These are phyloP conservation scores for Nicotiana noctiflora DNA, from an alignment of 257 asterid genomes.

Conservation along the genomic window DNA sequence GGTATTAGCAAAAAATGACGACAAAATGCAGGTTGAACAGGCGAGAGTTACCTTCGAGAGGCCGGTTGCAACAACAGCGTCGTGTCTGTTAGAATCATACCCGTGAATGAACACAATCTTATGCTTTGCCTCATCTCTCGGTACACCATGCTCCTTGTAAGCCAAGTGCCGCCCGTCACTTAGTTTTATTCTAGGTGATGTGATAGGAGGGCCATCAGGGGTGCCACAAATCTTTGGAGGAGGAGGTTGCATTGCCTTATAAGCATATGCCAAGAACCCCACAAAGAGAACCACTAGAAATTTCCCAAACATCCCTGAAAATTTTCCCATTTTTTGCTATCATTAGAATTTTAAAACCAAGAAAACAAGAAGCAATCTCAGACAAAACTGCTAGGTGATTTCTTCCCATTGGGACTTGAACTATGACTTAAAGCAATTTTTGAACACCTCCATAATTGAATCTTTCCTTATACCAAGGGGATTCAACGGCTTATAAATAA, in stretches of 20 bases:
- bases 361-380: background rate
- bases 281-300: conserved; percentile 39
- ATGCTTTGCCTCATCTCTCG: conserved; percentile 55
- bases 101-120: conserved; percentile 68
- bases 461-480: too few species aligned
- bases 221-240: conserved; percentile 63
- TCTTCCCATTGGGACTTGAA: too few species aligned
- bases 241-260: conserved; percentile 64
- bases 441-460: too few species aligned
- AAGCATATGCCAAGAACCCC: conserved; percentile 69
- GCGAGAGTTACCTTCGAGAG: conserved; percentile 46
- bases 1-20: background rate
- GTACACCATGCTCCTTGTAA: conserved; percentile 63
- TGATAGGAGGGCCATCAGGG: conserved; percentile 53
- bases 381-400: too few species aligned
- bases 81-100: conserved; percentile 45
- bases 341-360: background rate
- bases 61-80: conserved; percentile 26
- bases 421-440: too few species aligned
- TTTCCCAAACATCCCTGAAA: conserved; percentile 66
- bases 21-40: background rate
- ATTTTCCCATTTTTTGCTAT: background rate
- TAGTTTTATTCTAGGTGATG: conserved; percentile 69
- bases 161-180: conserved; percentile 82
- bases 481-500: too few species aligned